Conservation (phyloP, 75 land plant genomes). For the Isoetes taiwanensis region DNA sequence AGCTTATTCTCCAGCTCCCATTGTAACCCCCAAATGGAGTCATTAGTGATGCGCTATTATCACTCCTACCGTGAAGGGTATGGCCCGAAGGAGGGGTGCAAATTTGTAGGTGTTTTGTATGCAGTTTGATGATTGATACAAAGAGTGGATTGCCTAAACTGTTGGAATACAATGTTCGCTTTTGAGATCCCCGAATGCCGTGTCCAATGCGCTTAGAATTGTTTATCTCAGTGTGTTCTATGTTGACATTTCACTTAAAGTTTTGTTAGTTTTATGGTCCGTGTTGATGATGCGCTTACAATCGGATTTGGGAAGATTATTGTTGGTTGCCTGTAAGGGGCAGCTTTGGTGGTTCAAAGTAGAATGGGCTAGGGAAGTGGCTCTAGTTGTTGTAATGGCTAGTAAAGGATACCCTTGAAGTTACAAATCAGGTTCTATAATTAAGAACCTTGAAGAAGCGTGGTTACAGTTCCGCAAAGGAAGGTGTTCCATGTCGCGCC, state of each 20-base stretch:
- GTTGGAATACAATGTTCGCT: slow-evolving; percentile 92
- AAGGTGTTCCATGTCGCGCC: slow-evolving; percentile 94
- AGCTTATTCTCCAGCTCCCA: slow-evolving; percentile 92
- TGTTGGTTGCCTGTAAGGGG: slow-evolving; percentile 86
- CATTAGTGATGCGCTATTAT: slow-evolving; percentile 72
- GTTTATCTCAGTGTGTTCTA: too few species aligned
- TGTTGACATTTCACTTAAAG: too few species aligned
- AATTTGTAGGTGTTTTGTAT: slow-evolving; percentile 80
- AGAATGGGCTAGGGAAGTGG: slow-evolving; percentile 62
- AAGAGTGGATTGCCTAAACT: slow-evolving; percentile 79
- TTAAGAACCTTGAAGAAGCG: slow-evolving; percentile 79
- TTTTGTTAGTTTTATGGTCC: too few species aligned
- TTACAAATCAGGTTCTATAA: slow-evolving; percentile 55
- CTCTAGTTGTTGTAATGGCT: slow-evolving; percentile 91
- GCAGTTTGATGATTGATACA: slow-evolving; percentile 90
- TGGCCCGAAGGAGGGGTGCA: slow-evolving; percentile 89
- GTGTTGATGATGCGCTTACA: too few species aligned
- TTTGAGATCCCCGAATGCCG: slow-evolving; percentile 99
- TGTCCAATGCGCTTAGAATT: too few species aligned
- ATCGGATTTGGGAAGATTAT: slow-evolving; percentile 79
- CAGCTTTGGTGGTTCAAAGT: slow-evolving; percentile 37
- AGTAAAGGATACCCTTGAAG: slow-evolving; percentile 86
- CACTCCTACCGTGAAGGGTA: slow-evolving; percentile 80
- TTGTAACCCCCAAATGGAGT: slow-evolving; percentile 54
- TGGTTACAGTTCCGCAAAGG: slow-evolving; percentile 41